These are phyloP conservation scores for Meyerozyma sp. DNA, from an alignment of 1,139 yeast genomes.

Conservation along the genomic window DNA sequence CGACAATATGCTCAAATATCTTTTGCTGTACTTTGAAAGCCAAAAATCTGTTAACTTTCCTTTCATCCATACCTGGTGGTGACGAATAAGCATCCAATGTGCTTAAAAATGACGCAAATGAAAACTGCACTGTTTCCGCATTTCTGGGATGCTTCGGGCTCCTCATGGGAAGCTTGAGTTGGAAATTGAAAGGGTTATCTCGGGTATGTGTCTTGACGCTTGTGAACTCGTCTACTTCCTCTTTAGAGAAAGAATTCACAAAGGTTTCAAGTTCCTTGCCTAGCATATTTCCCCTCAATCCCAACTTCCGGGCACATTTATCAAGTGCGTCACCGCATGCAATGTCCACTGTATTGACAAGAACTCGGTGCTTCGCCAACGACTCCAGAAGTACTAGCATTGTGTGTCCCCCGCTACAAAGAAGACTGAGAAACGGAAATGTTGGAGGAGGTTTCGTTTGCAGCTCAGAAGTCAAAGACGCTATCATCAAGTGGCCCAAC, in stretches of 20 bases:
- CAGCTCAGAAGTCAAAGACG: slow-evolving; percentile 44
- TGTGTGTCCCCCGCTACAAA: slow-evolving; percentile 95
- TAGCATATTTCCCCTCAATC: slow-evolving; percentile 74
- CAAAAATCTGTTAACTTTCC: slow-evolving; percentile 27
- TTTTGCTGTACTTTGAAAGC: slow-evolving; percentile 63
- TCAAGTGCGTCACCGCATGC: slow-evolving; percentile 94
- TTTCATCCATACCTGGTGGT: slow-evolving; percentile 18
- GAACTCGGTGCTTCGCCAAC: slow-evolving; percentile 59
- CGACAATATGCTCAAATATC: slow-evolving; percentile 66
- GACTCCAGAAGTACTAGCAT: slow-evolving; percentile 69
- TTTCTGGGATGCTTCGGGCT: slow-evolving; percentile 24
- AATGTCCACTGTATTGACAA: slow-evolving; percentile 76
- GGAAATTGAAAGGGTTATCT: slow-evolving; percentile 16
- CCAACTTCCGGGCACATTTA: slow-evolving; percentile 84
- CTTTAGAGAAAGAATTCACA: slow-evolving; percentile 29
- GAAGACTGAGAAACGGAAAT: slow-evolving; percentile 75
- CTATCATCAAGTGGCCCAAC: slow-evolving; percentile 83
- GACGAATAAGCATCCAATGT: slow-evolving; percentile 30
- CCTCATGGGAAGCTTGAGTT: slow-evolving; percentile 27
- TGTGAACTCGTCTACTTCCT: slow-evolving; percentile 15
- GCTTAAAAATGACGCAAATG: slow-evolving; percentile 77
- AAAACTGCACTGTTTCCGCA: slow-evolving; percentile 44
- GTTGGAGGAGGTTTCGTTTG: slow-evolving; percentile 38
- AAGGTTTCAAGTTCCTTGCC: slow-evolving; percentile 76
- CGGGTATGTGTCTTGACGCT: slow-evolving; percentile 16